Evolutionary conservation across 306 rosid species (phyloP).

Genomic region (Lagenaria siceraria): DNA sequence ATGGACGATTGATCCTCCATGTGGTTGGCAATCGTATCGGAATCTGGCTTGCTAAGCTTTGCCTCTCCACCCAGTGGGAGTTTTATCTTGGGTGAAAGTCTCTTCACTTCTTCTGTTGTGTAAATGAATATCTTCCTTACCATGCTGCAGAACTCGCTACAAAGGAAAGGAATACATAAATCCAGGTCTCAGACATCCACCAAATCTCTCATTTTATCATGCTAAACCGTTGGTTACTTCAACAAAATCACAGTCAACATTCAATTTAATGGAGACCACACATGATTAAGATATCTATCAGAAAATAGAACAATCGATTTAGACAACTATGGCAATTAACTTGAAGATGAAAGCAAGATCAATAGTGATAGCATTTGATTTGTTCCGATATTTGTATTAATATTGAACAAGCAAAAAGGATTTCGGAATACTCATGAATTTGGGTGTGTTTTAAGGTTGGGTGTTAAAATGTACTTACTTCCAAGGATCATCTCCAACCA

Average conservation of each 20-base stretch:
- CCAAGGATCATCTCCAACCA: conserved; percentile 99
- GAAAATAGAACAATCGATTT: background rate
- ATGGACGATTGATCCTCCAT: conserved; percentile 66
- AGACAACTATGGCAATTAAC: background rate
- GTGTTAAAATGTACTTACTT: conserved; percentile 41
- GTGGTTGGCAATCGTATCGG: conserved; percentile 47
- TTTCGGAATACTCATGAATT: background rate
- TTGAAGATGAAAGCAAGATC: background rate
- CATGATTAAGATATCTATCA: background rate
- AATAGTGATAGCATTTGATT: background rate
- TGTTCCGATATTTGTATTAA: background rate
- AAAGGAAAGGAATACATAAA: conserved; percentile 3
- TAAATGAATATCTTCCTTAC: conserved; percentile 90
- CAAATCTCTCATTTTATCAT: background rate
- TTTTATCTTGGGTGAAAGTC: conserved; percentile 69
- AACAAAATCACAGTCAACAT: background rate
- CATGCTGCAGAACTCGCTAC: conserved; percentile 89
- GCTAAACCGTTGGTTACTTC: background rate
- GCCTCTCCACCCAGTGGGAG: conserved; percentile 39
- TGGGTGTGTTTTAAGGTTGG: background rate
- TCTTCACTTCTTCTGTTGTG: conserved; percentile 81
- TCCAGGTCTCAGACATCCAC: background rate
- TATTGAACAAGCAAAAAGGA: background rate
- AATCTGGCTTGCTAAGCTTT: conserved; percentile 50
- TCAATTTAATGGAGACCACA: background rate